A percentile compares a stretch with the other conserved stretches of the same genome.
Evolutionary conservation across 116 monocot genomes (phyloP).

Genomic region (Iris pallida): DNA sequence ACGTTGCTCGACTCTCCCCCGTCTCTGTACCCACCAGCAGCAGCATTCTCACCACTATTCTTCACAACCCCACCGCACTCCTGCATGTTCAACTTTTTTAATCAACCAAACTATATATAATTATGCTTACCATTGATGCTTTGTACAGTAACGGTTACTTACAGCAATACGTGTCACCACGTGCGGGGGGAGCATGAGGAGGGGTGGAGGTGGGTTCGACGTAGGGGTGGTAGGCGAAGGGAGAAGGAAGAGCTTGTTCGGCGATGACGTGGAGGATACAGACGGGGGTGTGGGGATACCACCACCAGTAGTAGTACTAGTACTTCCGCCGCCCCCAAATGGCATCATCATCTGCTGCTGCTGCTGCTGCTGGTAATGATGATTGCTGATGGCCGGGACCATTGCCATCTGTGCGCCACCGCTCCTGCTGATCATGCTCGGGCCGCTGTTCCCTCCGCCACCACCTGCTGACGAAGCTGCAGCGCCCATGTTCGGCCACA

Average conservation of each 20-base stretch:
- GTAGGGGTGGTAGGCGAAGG: slow-evolving; percentile 8
- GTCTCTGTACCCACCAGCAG: background rate
- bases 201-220: background rate
- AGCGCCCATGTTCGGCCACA: slow-evolving; percentile 60
- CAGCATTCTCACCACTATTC: background rate
- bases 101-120: background rate
- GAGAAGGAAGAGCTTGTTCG: slow-evolving; percentile 22
- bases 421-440: background rate
- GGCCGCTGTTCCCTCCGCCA: background rate
- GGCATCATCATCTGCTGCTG: background rate
- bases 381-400: background rate
- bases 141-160: background rate
- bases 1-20: background rate
- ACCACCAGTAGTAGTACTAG: background rate
- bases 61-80: background rate
- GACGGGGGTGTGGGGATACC: slow-evolving; percentile 44
- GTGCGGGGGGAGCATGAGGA: background rate
- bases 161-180: background rate
- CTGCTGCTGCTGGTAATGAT: background rate
- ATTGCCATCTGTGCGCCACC: background rate
- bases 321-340: background rate
- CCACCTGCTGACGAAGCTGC: background rate
- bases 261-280: slow-evolving; percentile 36
- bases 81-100: background rate
- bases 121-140: background rate